A percentile compares a stretch with the other conserved stretches of the same genome.
Conservation (phyloP, 2,329 filamentous ascomycete genomes). For the Fusarium sp. region DNA sequence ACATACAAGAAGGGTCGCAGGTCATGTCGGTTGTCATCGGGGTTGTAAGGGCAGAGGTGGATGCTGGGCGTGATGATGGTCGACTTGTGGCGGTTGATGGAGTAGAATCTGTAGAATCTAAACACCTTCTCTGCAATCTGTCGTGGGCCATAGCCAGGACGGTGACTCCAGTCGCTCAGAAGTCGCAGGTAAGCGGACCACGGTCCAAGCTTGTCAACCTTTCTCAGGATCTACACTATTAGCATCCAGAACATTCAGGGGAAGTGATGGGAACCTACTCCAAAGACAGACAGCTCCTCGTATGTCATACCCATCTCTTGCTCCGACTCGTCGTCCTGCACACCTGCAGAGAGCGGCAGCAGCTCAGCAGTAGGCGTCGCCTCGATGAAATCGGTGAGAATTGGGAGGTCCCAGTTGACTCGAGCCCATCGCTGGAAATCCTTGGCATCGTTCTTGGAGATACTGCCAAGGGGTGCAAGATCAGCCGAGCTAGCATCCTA, state of each 20-base stretch:
- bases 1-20: conserved; percentile 57
- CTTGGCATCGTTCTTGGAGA: conserved; percentile 73
- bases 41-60: conserved; percentile 54
- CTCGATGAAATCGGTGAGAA: conserved; percentile 72
- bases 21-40: conserved; percentile 55
- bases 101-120: conserved; percentile 62
- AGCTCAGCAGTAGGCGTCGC: conserved; percentile 68
- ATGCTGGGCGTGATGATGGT: conserved; percentile 69
- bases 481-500: conserved; percentile 55
- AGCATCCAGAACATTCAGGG: neutral
- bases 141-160: conserved; percentile 45
- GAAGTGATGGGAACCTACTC: conserved; percentile 24
- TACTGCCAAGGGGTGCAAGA: conserved; percentile 66
- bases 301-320: conserved; percentile 59
- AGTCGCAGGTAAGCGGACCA: conserved; percentile 55
- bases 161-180: conserved; percentile 52
- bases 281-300: conserved; percentile 54
- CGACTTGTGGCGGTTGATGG: conserved; percentile 75
- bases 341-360: conserved; percentile 54
- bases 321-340: conserved; percentile 52
- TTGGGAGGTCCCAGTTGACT: conserved; percentile 68
- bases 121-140: conserved; percentile 58
- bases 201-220: conserved; percentile 56
- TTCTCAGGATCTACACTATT: neutral
- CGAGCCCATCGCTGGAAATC: conserved; percentile 71